phyloP scores from a whole-genome alignment of 129 eudicot species.

The Mikania micrantha region DNA sequence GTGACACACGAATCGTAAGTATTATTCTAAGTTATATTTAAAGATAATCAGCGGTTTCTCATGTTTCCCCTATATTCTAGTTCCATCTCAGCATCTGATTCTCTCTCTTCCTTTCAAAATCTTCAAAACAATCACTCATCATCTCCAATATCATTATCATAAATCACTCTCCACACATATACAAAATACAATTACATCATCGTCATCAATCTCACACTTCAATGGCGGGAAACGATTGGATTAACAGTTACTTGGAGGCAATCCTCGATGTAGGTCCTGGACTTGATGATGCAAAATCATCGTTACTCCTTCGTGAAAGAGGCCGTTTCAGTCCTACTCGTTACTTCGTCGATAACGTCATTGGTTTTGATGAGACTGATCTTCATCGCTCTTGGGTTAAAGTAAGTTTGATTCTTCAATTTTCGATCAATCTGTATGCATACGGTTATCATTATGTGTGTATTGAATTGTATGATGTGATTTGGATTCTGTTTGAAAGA shows the following conservation, averaged over 20 bases:
- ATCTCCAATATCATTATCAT: neutral
- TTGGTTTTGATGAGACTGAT: conserved; percentile 98
- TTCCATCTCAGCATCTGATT: conserved; percentile 20
- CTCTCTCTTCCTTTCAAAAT: conserved; percentile 9
- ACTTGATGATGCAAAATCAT: conserved; percentile 68
- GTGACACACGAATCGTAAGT: too few species aligned
- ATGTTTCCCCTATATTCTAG: conserved; percentile 19
- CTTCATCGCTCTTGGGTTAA: conserved; percentile 95
- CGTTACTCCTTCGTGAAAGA: conserved; percentile 75
- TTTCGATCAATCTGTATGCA: neutral
- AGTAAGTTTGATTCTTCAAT: conserved; percentile 6
- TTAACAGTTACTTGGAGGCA: conserved; percentile 95
- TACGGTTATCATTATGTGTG: neutral
- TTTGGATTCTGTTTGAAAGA: neutral
- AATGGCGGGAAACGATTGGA: conserved; percentile 99
- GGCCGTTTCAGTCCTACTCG: conserved; percentile 94
- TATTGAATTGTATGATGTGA: neutral
- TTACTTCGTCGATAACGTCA: conserved; percentile 91
- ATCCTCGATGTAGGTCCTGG: conserved; percentile 94
- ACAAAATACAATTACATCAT: neutral
- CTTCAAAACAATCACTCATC: neutral
- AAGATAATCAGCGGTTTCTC: conserved; percentile 9
- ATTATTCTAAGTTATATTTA: too few species aligned
- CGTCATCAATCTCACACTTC: neutral
- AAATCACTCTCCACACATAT: conserved; percentile 13